Evolutionary conservation across 331 rosid genomes (phyloP).

Genomic region (Malus hybrid): DNA sequence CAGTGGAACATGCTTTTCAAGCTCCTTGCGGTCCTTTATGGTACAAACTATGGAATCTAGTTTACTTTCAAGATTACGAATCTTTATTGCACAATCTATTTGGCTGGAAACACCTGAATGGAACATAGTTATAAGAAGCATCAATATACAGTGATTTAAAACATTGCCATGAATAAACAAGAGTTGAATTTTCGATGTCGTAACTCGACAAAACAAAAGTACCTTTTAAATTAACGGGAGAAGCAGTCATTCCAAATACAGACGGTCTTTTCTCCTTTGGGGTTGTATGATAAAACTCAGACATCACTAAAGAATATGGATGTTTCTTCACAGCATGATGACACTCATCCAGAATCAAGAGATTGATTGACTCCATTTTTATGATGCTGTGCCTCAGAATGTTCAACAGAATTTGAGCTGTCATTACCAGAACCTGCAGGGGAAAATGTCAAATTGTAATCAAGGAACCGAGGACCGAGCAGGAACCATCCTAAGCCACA

Average conservation of each 20-base stretch:
- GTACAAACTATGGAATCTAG: conserved; percentile 94
- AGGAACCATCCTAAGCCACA: conserved; percentile 11
- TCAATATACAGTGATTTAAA: not conserved
- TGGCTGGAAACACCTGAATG: conserved; percentile 95
- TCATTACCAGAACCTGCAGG: conserved; percentile 93
- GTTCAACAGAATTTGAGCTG: conserved; percentile 97
- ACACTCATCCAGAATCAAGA: conserved; percentile 90
- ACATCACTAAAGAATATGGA: conserved; percentile 97
- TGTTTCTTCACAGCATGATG: conserved; percentile 99
- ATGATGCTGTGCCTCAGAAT: conserved; percentile 97
- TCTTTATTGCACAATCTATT: conserved; percentile 95
- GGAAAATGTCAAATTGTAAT: conserved; percentile 19
- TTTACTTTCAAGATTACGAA: conserved; percentile 98
- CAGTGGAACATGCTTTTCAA: conserved; percentile 96
- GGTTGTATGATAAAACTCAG: conserved; percentile 96
- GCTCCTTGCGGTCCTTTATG: conserved; percentile 93
- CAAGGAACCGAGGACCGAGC: conserved; percentile 1
- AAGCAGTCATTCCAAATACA: conserved; percentile 99
- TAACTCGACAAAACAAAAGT: not conserved
- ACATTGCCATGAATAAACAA: not conserved
- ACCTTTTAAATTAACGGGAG: conserved; percentile 98
- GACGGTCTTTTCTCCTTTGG: conserved; percentile 82
- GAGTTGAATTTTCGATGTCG: not conserved
- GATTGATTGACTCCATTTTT: conserved; percentile 85
- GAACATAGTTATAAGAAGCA: conserved; percentile 19